Base-by-base conservation (phyloP, 352 stramenopile genomes). In the Phytophthora pseudosyringae region DNA sequence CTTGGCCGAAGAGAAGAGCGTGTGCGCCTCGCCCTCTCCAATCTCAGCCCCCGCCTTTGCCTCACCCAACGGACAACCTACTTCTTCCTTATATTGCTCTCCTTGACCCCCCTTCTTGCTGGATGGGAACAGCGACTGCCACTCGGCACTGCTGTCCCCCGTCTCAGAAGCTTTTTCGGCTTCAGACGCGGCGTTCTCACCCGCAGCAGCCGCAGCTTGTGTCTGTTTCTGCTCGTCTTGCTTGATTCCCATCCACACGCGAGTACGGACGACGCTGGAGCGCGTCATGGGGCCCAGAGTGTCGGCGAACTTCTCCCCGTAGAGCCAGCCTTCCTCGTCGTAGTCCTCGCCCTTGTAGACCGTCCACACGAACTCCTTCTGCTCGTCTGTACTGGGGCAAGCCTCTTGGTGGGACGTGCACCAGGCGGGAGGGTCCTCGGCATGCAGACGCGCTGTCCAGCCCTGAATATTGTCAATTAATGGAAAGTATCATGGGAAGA, bases 331-430 rank as follows among this genome's bases (percentile, higher is more conserved):
- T 62, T 95, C 86, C 38, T 88, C 80, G 45, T 95, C 87, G 62
- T 95, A 95, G 62, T 95, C 87, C 35, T 91, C 73, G 5, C 83
- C 80, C 54, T 89, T 90, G 77, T 93, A 95, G 31, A 94, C 73
- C n/a, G 78, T 71, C 87, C 87, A 95, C 15, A 78, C 64, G 53
- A 79, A 78, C 44, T 83, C 77, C n/a, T 71, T 78, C 53, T 81
- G 80, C 50, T 93, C 79, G 35, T 86, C 75, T 64, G 78, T 89
- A 61, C 71, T 77, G 32, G 60, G 46, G 48, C 81, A 83, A 21
- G 59, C 53, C 15, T 78, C 57, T 16, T 80, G 69, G 3, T 76
- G 63, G 16, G 78, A 50, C 21, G 80, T 88, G 41, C 76, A 86
- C 87, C 87, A 95, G 16, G 80, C 45, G 5, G 85, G 85, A 54